Base-by-base conservation (phyloP, 495 filamentous ascomycete genomes). In the Lasiosphaeriaceae sp. region DNA sequence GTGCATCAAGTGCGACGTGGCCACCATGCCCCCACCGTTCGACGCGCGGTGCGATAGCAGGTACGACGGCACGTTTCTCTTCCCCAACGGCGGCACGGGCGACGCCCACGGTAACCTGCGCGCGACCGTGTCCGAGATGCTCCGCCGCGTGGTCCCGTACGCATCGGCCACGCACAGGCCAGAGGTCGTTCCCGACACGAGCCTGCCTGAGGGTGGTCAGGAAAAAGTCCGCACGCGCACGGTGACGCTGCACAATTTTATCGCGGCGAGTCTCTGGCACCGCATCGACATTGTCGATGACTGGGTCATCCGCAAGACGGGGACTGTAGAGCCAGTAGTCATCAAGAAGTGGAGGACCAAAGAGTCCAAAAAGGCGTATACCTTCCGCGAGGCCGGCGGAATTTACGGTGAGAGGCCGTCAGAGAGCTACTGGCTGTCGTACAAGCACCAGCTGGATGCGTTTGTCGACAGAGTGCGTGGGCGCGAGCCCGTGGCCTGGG, bases 391-490 rank as follows among this genome's bases (percentile, higher is more conserved):
- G 1, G 64, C 61, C 2, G 64, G 69, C n/a, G 50, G 69, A 8
- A 5, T 17, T 4, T 6, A 43, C 14, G 37, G 17, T 2, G 61
- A 68, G 39, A 52, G 67, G 55, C 49, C 56, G n/a, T 74, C 75
- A 8, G 72, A 79, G 56, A 52, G 61, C 11, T 73, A 71, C 58
- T 85, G 82, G 83, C 60, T 69, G 1, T 75, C 75, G 2, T 83
- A 83, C 59, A 71, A 75, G 11, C 70, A 79, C 56, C 75, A 81
- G 66, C 67, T 86, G 7, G 76, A 85, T 56, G 70, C 79, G 54
- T 86, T 86, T 60, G 78, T 85, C 16, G 79, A 84, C 59, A 67
- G 61, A 21, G 59, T 85, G 3, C 76, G 74, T 24, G 76, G 77
- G 0, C 64, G 76, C 5, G 56, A 71, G 41, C 71, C 66, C 4